Percentiles rank a stretch among this genome's conserved stretches.
phyloP scores from a whole-genome alignment of 1,284 basidiomycete species.

The Ustilago vetiveriae region DNA sequence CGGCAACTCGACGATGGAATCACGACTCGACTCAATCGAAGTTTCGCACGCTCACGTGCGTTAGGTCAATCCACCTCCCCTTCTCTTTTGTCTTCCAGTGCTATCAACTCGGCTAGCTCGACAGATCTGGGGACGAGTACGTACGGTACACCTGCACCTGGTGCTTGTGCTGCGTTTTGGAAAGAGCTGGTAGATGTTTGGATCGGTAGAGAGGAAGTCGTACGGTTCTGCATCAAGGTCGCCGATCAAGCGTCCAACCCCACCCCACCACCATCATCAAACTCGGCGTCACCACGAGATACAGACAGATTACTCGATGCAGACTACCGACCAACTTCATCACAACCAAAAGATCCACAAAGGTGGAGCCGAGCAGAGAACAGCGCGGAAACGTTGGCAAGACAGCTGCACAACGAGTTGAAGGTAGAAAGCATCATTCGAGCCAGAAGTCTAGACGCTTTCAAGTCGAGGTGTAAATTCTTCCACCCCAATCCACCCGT shows the following conservation, averaged over 20 bases:
- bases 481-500: slow-evolving; percentile 33
- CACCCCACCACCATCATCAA: neutral
- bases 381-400: slow-evolving; percentile 14
- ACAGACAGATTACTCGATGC: slow-evolving; percentile 45
- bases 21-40: slow-evolving; percentile 58
- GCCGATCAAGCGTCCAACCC: slow-evolving; percentile 18
- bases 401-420: slow-evolving; percentile 63
- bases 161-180: slow-evolving; percentile 56
- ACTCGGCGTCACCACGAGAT: too few species aligned
- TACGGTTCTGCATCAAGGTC: slow-evolving; percentile 55
- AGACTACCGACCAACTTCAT: slow-evolving; percentile 20
- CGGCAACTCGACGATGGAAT: slow-evolving; percentile 60
- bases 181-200: slow-evolving; percentile 54
- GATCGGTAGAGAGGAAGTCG: slow-evolving; percentile 57
- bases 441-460: slow-evolving; percentile 53
- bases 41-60: slow-evolving; percentile 52
- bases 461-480: slow-evolving; percentile 57
- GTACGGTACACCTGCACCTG: slow-evolving; percentile 38
- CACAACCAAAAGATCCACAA: neutral
- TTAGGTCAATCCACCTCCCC: slow-evolving; percentile 51
- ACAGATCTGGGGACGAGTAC: slow-evolving; percentile 56
- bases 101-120: slow-evolving; percentile 25
- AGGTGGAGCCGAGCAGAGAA: slow-evolving; percentile 34
- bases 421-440: slow-evolving; percentile 57
- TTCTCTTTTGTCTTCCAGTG: slow-evolving; percentile 41